Evolutionary conservation across 495 filamentous ascomycete species (phyloP).

Genomic region (Penicillium desertorum): DNA sequence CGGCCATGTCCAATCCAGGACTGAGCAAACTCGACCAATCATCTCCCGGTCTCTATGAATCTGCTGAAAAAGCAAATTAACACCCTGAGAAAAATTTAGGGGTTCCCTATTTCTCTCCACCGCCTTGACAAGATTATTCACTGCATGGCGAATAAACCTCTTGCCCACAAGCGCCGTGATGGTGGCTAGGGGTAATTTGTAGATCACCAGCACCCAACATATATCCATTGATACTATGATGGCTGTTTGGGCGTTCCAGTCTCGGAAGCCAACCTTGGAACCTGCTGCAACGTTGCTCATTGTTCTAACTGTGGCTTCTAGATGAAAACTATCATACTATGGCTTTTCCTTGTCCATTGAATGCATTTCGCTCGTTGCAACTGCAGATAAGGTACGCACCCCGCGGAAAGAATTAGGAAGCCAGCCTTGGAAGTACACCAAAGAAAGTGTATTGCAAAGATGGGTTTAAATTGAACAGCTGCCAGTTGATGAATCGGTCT

Average conservation of each 20-base stretch:
- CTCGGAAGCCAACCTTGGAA: not conserved
- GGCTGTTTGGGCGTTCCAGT: not conserved
- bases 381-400: too few species aligned
- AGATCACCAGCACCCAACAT: not conserved
- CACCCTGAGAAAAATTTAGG: not conserved
- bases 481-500: not conserved
- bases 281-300: not conserved
- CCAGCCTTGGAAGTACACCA: too few species aligned
- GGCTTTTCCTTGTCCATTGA: not conserved
- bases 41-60: not conserved
- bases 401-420: too few species aligned
- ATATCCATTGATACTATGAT: not conserved
- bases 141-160: not conserved
- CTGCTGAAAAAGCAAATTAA: not conserved
- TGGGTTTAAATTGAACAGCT: not conserved
- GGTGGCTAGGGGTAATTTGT: not conserved
- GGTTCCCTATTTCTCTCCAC: not conserved
- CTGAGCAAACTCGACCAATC: not conserved
- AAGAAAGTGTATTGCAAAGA: not conserved
- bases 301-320: not conserved
- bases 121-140: not conserved
- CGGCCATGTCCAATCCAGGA: not conserved
- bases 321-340: not conserved
- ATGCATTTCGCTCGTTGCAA: not conserved
- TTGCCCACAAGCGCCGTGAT: not conserved